Base-by-base conservation (phyloP, 2,329 filamentous ascomycete genomes). In the Xylaria digitata region DNA sequence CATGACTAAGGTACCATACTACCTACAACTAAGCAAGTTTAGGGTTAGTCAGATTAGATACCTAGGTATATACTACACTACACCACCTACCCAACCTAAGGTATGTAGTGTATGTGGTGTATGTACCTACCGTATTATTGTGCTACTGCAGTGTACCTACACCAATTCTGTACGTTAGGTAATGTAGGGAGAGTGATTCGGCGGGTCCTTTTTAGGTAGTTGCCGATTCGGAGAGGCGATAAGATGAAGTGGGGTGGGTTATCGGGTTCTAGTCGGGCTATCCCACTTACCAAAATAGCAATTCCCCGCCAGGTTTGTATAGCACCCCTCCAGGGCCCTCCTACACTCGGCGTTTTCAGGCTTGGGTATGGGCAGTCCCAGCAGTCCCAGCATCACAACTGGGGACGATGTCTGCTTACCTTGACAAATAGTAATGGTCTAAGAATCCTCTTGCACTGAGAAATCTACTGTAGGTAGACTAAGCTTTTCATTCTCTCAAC, bases 151-250 rank as follows among this genome's bases (percentile, higher is more conserved):
- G 26, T 26, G 3, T 2, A 26, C 26, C 26, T 26, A 26, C 3
- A 26, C 26, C 26, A 26, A 26, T 2, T 26, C 26, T 26, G 26
- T 26, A 26, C 26, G 26, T 26, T 26, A 26, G 26, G 26, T 26
- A 26, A 26, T 26, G 26, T 9, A n/a, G 19, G 34, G 9, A 52
- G 34, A 7, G 49, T 19, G 32, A 30, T 57, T 69, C 67, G 67
- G 67, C 65, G 65, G 67, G 58, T 43, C 54, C 55, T 60, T 13
- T 70, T 68, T 65, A 30, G 65, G 67, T 48, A 70, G 58, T 67
- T 58, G 58, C 67, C 67, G 67, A 70, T 45, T 67, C 65, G 67
- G 65, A 65, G 67, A 40, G 43, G 37, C 26, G 64, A 64, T 64
- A 64, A 64, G 63, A 57, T 3, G 19, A 30, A 26, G 52, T 43